Percentiles rank a stretch among this genome's conserved stretches.
Conservation (phyloP, 116 monocot species). For the Phalaenopsis hybrid region DNA sequence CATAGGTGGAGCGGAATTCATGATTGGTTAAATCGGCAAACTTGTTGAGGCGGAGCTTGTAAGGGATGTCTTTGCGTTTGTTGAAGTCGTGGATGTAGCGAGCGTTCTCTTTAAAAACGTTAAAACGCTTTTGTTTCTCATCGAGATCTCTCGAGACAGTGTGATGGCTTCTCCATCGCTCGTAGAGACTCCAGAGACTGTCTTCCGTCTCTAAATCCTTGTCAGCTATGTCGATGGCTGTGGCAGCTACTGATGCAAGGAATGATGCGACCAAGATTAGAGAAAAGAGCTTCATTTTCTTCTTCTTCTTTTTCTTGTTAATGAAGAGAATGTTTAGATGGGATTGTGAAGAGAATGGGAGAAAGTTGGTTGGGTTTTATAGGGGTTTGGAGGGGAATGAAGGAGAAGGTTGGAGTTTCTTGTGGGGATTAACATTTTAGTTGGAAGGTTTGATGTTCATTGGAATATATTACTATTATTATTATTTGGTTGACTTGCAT, state of each 20-base stretch:
- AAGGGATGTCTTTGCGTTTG: constrained; percentile 17
- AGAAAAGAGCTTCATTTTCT: neutral
- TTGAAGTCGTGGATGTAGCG: constrained; percentile 38
- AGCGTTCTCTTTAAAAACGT: constrained; percentile 39
- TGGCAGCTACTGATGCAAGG: neutral
- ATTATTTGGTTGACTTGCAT: too few species aligned
- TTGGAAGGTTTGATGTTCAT: too few species aligned
- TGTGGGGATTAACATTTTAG: neutral
- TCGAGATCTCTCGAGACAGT: constrained; percentile 15
- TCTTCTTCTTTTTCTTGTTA: neutral
- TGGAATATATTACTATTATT: too few species aligned
- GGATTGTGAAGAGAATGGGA: neutral
- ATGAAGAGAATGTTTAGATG: neutral
- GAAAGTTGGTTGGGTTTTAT: neutral
- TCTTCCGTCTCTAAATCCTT: constrained; percentile 32
- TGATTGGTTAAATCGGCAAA: constrained; percentile 36
- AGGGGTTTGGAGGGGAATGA: neutral
- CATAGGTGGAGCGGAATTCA: constrained; percentile 25
- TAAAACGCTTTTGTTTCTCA: constrained; percentile 28
- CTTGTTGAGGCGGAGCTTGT: constrained; percentile 41
- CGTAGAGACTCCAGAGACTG: constrained; percentile 32
- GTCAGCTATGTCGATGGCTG: constrained; percentile 19
- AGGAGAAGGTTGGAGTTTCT: constrained; percentile 4
- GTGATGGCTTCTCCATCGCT: constrained; percentile 35
- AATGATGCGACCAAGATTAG: neutral